Conservation (phyloP, 345 rosid genomes). For the Lepidium sativum region DNA sequence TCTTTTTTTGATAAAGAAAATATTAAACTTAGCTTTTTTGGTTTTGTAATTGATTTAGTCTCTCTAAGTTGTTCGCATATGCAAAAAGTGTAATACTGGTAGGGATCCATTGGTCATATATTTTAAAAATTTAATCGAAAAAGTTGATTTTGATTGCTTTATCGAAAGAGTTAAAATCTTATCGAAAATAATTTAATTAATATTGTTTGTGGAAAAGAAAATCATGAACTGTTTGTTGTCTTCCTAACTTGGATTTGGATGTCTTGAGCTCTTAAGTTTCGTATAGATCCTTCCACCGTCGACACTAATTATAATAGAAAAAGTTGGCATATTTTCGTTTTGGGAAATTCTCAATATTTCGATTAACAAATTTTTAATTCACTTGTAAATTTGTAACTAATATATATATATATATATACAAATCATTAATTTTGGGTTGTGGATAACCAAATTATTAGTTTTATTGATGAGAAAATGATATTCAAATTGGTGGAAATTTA, state of each 20-base stretch:
- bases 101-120: conserved; percentile 20
- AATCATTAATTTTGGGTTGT: neutral
- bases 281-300: conserved; percentile 20
- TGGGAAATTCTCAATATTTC: neutral
- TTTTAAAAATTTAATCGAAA: neutral
- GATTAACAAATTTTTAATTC: neutral
- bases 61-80: conserved; percentile 28
- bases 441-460: neutral
- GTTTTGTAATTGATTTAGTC: conserved; percentile 6
- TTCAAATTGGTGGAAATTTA: neutral
- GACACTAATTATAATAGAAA: conserved; percentile 1
- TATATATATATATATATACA: neutral
- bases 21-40: neutral
- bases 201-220: neutral
- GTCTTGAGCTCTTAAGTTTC: conserved; percentile 16
- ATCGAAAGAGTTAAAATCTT: conserved; percentile 23
- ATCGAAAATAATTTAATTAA: conserved; percentile 5
- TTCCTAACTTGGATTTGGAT: conserved; percentile 24
- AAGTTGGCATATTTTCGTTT: neutral
- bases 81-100: conserved; percentile 26
- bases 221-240: conserved; percentile 21
- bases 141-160: conserved; percentile 26
- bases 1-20: neutral
- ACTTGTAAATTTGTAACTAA: neutral
- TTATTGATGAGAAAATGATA: neutral